Conservation (phyloP, 148 eudicot genomes). For the Silene conica region DNA sequence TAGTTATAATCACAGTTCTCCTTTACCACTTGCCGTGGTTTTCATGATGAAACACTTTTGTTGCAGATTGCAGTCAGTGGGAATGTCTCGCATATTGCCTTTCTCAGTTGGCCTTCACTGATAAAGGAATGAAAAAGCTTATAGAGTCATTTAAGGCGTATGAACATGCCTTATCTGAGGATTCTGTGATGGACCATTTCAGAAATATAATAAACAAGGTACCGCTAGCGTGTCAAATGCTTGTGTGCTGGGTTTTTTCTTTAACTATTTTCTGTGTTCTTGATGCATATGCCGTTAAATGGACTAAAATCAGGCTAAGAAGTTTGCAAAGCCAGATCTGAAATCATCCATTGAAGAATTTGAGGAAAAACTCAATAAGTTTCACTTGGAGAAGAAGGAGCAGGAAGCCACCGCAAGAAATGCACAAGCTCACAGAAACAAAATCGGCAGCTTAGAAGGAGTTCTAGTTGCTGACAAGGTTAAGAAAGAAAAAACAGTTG, state of each 20-base stretch:
- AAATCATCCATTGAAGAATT: conserved; percentile 83
- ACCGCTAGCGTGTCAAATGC: conserved; percentile 8
- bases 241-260: neutral
- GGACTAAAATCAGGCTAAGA: conserved; percentile 55
- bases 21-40: conserved; percentile 3
- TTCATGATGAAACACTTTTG: conserved; percentile 10
- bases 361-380: conserved; percentile 77
- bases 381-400: conserved; percentile 80
- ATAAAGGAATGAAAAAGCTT: conserved; percentile 88
- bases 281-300: conserved; percentile 4
- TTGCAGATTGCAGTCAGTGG: conserved; percentile 77
- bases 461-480: conserved; percentile 25
- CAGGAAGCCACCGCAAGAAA: conserved; percentile 77
- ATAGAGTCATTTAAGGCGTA: conserved; percentile 83
- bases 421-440: conserved; percentile 74
- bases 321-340: conserved; percentile 90
- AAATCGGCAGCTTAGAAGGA: conserved; percentile 44
- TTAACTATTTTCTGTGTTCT: neutral
- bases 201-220: conserved; percentile 86
- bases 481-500: conserved; percentile 48
- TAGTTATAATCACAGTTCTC: neutral
- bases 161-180: conserved; percentile 77
- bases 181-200: conserved; percentile 82
- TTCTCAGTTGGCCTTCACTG: conserved; percentile 91
- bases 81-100: conserved; percentile 95